These are phyloP conservation scores for Mucuna pruriens DNA, from an alignment of 306 rosid genomes.

Conservation along the genomic window DNA sequence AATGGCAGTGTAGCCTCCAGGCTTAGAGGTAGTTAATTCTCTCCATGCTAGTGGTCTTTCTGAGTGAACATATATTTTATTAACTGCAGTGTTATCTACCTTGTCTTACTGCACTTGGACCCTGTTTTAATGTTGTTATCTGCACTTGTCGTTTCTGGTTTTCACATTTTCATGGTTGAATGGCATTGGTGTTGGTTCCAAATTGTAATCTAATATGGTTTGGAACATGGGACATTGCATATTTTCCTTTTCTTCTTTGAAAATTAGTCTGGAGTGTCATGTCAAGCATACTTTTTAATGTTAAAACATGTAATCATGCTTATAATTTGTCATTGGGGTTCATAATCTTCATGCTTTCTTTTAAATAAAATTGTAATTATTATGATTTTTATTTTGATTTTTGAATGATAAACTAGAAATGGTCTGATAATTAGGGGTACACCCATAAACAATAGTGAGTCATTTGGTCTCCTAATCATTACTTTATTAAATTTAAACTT, in stretches of 20 bases:
- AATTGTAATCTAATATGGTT: background rate
- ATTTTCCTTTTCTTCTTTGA: background rate
- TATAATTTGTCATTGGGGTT: background rate
- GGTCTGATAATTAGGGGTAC: background rate
- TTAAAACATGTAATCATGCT: background rate
- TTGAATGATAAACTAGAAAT: constrained; percentile 5
- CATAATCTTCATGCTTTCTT: background rate
- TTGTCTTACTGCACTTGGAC: background rate
- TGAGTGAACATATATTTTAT: background rate
- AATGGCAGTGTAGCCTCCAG: constrained; percentile 96
- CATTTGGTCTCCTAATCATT: background rate
- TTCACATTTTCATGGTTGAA: background rate
- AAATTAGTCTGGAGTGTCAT: background rate
- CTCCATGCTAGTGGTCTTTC: constrained; percentile 1
- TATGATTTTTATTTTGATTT: too few species aligned
- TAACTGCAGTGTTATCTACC: background rate
- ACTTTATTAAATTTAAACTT: background rate
- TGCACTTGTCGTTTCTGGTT: background rate
- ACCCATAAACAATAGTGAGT: background rate
- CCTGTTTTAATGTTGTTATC: constrained; percentile 1
- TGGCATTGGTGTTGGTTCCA: background rate
- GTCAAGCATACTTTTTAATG: background rate
- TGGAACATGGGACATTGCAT: background rate
- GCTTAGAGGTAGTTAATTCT: constrained; percentile 76
- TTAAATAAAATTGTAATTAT: background rate